Evolutionary conservation across 257 asterid genomes (phyloP).

Genomic region (Solanum bulbocastanum): DNA sequence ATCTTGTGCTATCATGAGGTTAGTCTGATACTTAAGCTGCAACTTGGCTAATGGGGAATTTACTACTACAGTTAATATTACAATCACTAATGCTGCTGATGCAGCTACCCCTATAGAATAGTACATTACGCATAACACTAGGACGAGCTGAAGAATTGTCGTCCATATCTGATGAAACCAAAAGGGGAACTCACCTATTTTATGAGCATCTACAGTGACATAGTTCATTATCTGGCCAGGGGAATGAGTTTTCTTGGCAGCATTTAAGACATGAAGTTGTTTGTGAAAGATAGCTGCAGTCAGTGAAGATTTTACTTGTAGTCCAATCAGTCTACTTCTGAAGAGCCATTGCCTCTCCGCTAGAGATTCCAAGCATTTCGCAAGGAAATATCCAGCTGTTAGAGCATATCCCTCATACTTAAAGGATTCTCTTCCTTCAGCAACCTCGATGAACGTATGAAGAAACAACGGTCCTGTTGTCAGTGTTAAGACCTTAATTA

Average conservation of each 20-base stretch:
- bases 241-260: slow-evolving; percentile 58
- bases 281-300: slow-evolving; percentile 61
- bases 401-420: slow-evolving; percentile 29
- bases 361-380: slow-evolving; percentile 57
- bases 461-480: slow-evolving; percentile 9
- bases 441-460: slow-evolving; percentile 2
- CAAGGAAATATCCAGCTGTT: slow-evolving; percentile 42
- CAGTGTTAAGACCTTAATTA: background rate
- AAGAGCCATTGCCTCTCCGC: slow-evolving; percentile 85
- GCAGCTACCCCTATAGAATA: slow-evolving; percentile 67
- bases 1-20: slow-evolving; percentile 79
- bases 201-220: slow-evolving; percentile 70
- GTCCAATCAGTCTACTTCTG: slow-evolving; percentile 51
- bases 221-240: slow-evolving; percentile 83
- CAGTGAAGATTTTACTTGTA: slow-evolving; percentile 49
- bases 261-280: slow-evolving; percentile 57
- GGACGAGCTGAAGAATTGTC: slow-evolving; percentile 50
- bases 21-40: slow-evolving; percentile 64
- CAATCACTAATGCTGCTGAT: slow-evolving; percentile 52
- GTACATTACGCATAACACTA: slow-evolving; percentile 54
- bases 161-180: slow-evolving; percentile 94
- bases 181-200: slow-evolving; percentile 74
- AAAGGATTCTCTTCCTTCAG: slow-evolving; percentile 1
- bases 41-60: slow-evolving; percentile 74
- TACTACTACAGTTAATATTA: slow-evolving; percentile 47